Percentiles rank a stretch among this genome's conserved stretches.
Evolutionary conservation across 345 rosid genomes (phyloP).

Genomic region (Salix udensis): DNA sequence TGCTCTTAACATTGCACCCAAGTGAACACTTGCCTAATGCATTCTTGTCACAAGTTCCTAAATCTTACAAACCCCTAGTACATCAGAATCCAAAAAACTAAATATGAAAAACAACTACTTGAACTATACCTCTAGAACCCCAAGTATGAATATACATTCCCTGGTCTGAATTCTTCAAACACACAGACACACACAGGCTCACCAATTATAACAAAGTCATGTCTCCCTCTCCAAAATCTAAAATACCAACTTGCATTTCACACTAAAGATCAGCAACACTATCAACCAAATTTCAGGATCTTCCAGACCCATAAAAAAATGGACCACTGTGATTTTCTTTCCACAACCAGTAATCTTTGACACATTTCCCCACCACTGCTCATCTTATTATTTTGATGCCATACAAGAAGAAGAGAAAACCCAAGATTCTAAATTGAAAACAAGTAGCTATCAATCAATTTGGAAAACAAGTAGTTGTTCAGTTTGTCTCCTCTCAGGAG

Average conservation of each 20-base stretch:
- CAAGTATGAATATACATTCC: neutral
- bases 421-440: neutral
- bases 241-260: neutral
- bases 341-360: neutral
- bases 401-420: neutral
- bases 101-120: neutral
- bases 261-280: neutral
- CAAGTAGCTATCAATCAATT: neutral
- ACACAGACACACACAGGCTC: neutral
- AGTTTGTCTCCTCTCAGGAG: too few relatives aligned
- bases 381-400: neutral
- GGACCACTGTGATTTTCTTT: neutral
- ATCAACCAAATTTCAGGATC: slow-evolving; percentile 28
- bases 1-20: slow-evolving; percentile 64
- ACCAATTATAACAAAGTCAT: neutral
- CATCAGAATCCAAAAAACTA: neutral
- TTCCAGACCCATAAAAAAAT: slow-evolving; percentile 2
- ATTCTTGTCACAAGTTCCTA: slow-evolving; percentile 4
- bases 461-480: too few relatives aligned
- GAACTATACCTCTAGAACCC: neutral
- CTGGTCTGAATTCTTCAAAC: neutral
- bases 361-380: neutral
- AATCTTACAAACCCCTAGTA: neutral
- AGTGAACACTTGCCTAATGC: slow-evolving; percentile 20
- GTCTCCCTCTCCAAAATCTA: slow-evolving; percentile 20